These are phyloP conservation scores for Kluyveromyces wickerhamii DNA, from an alignment of 805 yeast genomes.

Conservation along the genomic window DNA sequence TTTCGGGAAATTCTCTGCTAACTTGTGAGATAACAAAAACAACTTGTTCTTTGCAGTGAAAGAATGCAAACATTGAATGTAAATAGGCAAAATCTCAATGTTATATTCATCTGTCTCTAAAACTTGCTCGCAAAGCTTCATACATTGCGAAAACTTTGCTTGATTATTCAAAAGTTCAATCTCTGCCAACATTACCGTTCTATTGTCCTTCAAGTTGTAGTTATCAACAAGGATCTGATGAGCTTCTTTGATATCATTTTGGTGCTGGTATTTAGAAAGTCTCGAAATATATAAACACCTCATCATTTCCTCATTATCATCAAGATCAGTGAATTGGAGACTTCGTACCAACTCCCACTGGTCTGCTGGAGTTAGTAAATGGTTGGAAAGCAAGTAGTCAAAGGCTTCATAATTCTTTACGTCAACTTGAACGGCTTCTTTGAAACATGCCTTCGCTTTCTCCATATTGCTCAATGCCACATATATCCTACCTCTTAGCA, in stretches of 20 bases:
- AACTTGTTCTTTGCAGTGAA: conserved; percentile 74
- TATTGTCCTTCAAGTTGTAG: conserved; percentile 58
- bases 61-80: conserved; percentile 79
- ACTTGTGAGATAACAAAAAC: conserved; percentile 70
- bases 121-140: conserved; percentile 60
- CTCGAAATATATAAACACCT: conserved; percentile 66
- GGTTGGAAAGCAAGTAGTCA: conserved; percentile 63
- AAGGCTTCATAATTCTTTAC: conserved; percentile 92
- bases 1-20: conserved; percentile 78
- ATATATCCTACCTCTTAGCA: conserved; percentile 73
- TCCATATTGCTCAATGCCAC: conserved; percentile 78
- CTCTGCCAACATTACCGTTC: conserved; percentile 58
- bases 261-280: conserved; percentile 63
- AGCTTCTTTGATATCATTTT: conserved; percentile 53
- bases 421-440: conserved; percentile 80
- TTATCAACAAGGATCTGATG: conserved; percentile 60
- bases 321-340: conserved; percentile 53
- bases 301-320: conserved; percentile 75
- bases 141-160: conserved; percentile 71
- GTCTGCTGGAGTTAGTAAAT: conserved; percentile 72
- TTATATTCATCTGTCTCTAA: conserved; percentile 58
- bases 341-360: conserved; percentile 72
- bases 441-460: conserved; percentile 76
- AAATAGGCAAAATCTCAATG: conserved; percentile 63
- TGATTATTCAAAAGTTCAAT: conserved; percentile 68